A percentile compares a stretch with the other conserved stretches of the same genome.
These are phyloP conservation scores for Bisporella sp. DNA, from an alignment of 2,329 filamentous ascomycete species.

Conservation along the genomic window DNA sequence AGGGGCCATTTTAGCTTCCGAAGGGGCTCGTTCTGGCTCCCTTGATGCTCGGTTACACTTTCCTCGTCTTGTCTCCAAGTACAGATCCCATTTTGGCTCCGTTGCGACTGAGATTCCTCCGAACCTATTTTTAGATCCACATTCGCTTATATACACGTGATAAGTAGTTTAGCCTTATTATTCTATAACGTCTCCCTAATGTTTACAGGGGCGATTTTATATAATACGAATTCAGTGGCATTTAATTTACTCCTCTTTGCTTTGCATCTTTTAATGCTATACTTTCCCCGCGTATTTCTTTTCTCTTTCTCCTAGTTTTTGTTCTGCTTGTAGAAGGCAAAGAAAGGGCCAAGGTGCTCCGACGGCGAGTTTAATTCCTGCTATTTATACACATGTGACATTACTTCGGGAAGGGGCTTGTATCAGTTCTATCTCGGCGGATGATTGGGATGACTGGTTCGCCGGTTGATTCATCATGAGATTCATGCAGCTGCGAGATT, in stretches of 20 bases:
- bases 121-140: constrained; percentile 3
- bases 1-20: background rate
- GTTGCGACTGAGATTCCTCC: background rate
- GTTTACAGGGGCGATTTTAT: no score
- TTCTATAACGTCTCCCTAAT: no score
- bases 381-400: constrained; percentile 2
- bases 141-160: constrained; percentile 5
- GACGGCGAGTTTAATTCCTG: constrained; percentile 7
- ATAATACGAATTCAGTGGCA: background rate
- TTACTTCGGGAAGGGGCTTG: constrained; percentile 4
- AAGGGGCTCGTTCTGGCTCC: background rate
- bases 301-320: constrained; percentile 10
- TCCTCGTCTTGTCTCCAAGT: background rate
- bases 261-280: constrained; percentile 6
- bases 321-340: constrained; percentile 7
- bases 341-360: constrained; percentile 5
- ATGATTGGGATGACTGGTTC: constrained; percentile 6
- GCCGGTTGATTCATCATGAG: constrained; percentile 6
- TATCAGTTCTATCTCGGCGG: constrained; percentile 5
- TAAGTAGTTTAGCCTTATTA: constrained; percentile 3
- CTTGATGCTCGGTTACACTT: background rate
- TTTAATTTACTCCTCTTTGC: background rate
- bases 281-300: constrained; percentile 6
- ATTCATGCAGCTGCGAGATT: constrained; percentile 7
- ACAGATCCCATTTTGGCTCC: constrained; percentile 6